A percentile compares a stretch with the other conserved stretches of the same genome.
These are phyloP conservation scores for Vitis hybrid DNA, from an alignment of 177 flowering plant genomes.

Conservation along the genomic window DNA sequence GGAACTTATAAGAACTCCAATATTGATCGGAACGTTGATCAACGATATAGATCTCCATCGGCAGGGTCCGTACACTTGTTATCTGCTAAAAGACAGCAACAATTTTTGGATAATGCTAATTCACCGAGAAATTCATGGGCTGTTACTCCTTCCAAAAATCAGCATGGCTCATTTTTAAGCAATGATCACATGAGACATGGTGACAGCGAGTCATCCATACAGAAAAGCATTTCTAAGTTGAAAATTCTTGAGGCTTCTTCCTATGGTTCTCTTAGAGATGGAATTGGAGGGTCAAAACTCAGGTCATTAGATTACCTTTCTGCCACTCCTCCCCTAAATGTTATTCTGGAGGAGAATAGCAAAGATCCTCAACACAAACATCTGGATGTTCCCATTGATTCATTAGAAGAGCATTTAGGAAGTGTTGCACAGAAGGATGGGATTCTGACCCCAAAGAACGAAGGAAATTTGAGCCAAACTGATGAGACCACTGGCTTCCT, in stretches of 20 bases:
- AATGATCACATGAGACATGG: constrained; percentile 19
- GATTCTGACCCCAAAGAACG: constrained; percentile 13
- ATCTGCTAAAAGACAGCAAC: constrained; percentile 23
- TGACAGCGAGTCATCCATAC: constrained; percentile 26
- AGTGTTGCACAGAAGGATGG: constrained; percentile 16
- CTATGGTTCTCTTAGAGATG: constrained; percentile 24
- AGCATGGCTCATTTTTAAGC: constrained; percentile 17
- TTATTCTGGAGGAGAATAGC: constrained; percentile 15
- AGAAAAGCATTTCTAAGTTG: constrained; percentile 45
- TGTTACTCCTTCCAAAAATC: constrained; percentile 33
- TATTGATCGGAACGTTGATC: constrained; percentile 14
- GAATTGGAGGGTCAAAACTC: constrained; percentile 26
- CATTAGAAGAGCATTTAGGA: constrained; percentile 27
- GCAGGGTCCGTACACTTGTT: constrained; percentile 28
- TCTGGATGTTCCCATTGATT: constrained; percentile 25
- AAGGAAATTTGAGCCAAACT: constrained; percentile 8
- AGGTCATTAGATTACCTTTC: constrained; percentile 20
- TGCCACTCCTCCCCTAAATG: constrained; percentile 16
- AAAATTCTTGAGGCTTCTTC: constrained; percentile 33
- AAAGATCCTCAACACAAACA: constrained; percentile 12
- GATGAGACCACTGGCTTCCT: constrained; percentile 1
- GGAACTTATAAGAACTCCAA: not conserved
- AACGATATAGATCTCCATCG: constrained; percentile 22
- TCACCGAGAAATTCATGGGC: constrained; percentile 13
- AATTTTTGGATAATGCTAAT: constrained; percentile 18